These are phyloP conservation scores for Penicillium aurantiogriseum DNA, from an alignment of 2,329 filamentous ascomycete genomes.

Conservation along the genomic window DNA sequence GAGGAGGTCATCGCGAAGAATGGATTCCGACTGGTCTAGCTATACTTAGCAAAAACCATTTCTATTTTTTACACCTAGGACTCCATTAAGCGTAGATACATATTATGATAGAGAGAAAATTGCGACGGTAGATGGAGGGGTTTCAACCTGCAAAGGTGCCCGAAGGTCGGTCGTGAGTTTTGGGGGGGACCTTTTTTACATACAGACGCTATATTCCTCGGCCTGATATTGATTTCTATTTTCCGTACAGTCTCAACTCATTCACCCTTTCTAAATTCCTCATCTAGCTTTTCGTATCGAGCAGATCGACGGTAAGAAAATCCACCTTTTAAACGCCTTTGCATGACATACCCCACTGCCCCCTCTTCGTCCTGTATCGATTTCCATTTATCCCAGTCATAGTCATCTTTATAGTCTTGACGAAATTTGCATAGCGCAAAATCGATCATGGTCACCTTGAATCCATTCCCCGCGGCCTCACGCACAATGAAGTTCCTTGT, in stretches of 20 bases:
- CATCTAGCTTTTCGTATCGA: neutral
- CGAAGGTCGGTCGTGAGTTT: too few species aligned
- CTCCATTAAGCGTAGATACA: too few species aligned
- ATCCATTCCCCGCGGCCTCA: neutral
- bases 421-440: constrained; percentile 8
- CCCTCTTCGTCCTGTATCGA: neutral
- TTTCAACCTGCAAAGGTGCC: too few species aligned
- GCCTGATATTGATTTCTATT: neutral
- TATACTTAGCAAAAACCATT: too few species aligned
- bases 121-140: too few species aligned
- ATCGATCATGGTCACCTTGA: constrained; percentile 8
- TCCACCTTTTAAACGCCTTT: neutral
- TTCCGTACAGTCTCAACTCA: neutral
- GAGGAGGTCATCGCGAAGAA: too few species aligned
- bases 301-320: neutral
- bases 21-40: too few species aligned
- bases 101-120: too few species aligned
- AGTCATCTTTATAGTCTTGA: neutral
- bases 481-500: neutral
- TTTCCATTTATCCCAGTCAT: neutral
- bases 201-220: neutral
- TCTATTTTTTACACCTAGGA: too few species aligned
- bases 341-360: neutral
- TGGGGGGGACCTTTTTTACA: too few species aligned
- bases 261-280: neutral